A percentile compares a stretch with the other conserved stretches of the same genome.
phyloP scores from a whole-genome alignment of 345 rosid species.

The Murraya paniculata region DNA sequence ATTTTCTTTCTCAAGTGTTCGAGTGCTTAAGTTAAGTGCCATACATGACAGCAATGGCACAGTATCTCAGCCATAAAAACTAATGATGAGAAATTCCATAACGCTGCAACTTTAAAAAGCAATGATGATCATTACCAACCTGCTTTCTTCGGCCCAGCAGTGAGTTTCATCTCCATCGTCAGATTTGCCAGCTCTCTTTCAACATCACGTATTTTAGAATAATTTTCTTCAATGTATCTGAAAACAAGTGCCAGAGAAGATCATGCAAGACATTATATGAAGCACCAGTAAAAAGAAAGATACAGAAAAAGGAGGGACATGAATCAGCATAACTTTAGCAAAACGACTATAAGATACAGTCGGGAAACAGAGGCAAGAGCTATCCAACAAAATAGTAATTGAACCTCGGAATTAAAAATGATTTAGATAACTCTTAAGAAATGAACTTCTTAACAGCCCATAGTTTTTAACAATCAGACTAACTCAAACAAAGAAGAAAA shows the following conservation, averaged over 20 bases:
- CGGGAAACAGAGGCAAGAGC: not conserved
- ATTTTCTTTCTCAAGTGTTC: slow-evolving; percentile 91
- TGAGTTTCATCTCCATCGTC: slow-evolving; percentile 90
- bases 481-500: not conserved
- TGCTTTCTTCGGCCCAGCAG: slow-evolving; percentile 94
- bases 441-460: not conserved
- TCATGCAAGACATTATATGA: not conserved
- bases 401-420: not conserved
- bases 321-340: not conserved
- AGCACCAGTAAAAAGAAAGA: not conserved
- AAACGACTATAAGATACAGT: not conserved
- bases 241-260: slow-evolving; percentile 6
- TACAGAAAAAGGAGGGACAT: not conserved
- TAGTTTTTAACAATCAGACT: not conserved
- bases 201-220: slow-evolving; percentile 77
- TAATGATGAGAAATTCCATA: not conserved
- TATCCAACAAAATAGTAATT: not conserved
- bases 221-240: slow-evolving; percentile 89
- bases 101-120: slow-evolving; percentile 1
- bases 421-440: not conserved
- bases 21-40: slow-evolving; percentile 46
- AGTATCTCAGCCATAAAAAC: slow-evolving; percentile 20
- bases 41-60: slow-evolving; percentile 20
- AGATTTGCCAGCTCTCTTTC: slow-evolving; percentile 78
- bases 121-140: slow-evolving; percentile 38